Evolutionary conservation across 768 basidiomycete species (phyloP), one percentile per base, ranked within the genome.

Genomic region (Gyrodon lividus): DNA sequence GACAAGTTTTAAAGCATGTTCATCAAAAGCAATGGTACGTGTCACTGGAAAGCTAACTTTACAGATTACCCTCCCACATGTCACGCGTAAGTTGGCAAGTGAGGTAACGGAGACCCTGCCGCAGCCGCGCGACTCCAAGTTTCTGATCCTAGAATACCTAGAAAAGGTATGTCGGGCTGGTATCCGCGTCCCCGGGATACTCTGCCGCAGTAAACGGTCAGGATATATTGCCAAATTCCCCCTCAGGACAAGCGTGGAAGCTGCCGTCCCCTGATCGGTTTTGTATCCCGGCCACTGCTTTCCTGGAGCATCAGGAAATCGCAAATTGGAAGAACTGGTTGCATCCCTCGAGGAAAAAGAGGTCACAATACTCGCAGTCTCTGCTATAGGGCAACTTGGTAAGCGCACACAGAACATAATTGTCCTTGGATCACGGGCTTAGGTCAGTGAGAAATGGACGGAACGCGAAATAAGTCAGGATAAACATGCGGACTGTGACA

Each of bases 31-130:
- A 19, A 14, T 10, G 6, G n/a, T 35, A 10, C 19, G 22, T 38
- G 24, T 40, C 26, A 31, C 24, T n/a, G 34, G 43, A 53, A 65
- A 68, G 64, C 46, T 66, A 67, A 68, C 65, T 57, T 66, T 67
- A 50, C 16, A 50, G 44, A 33, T 46, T 7, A 35, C n/a, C 31
- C 51, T 46, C 44, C 49, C 58, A 43, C 50, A 59, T 46, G 38
- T 30, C 49, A 37, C 54, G 63, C 57, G 61, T 65, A 65, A 65
- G 43, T 28, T 39, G 37, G 58, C 54, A 46, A 44, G 46, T 62
- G 40, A 43, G 39, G 46, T 47, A 56, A 37, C 46, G 42, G 44
- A 54, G 43, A 56, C 60, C 58, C 48, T 59, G 46, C 45, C 55
- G 38, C 49, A 35, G 61, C 64, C 63, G 56, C 64, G 59, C 55